Base-by-base conservation (phyloP, 2,329 filamentous ascomycete genomes). In the Cercospora sp. region DNA sequence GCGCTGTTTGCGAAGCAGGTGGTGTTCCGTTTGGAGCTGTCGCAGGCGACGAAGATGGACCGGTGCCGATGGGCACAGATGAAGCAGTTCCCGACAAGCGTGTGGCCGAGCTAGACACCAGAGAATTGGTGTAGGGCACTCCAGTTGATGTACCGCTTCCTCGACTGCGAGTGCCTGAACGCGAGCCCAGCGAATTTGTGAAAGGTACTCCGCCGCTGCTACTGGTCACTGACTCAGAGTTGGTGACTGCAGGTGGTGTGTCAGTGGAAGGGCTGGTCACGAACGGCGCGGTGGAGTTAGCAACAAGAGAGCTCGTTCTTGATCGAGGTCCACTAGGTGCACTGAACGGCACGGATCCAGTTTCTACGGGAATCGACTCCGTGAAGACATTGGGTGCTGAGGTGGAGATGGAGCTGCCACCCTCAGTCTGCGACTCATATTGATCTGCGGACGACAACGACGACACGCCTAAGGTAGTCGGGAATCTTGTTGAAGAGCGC, bases 321-420 rank as follows among this genome's bases (percentile, higher is more conserved):
- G 68, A 65, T 28, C 68, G 61, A 48, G 60, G 66, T 23, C 57
- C 66, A 20, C 45, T 65, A 12, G 65, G 65, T 53, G 65, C 65
- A 40, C 65, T 67, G 60, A 67, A 67, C 8, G 65, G 60, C 20
- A 63, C 65, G 10, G 65, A 67, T 10, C 62, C 66, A 31, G 66
- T 67, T 9, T 30, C 45, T 3, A 60, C 23, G n/a, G 66, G 55
- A 5, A 61, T 64, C 12, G 36, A 42, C 63, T 65, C 63, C 5
- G 63, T 65, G 53, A 60, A 28, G 7, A 55, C 45, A 28, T 33
- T 28, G n/a, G 60, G 36, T 10, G 12, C 18, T n/a, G 61, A 33
- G n/a, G 61, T 55, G 9, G 62, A 42, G 3, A 23, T 45, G 23
- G 62, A 55, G 16, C 62, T 45, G 7, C 23, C 20, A 31, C 20